Conservation (phyloP, 75 land plant species). For the Cunninghamia lanceolata region DNA sequence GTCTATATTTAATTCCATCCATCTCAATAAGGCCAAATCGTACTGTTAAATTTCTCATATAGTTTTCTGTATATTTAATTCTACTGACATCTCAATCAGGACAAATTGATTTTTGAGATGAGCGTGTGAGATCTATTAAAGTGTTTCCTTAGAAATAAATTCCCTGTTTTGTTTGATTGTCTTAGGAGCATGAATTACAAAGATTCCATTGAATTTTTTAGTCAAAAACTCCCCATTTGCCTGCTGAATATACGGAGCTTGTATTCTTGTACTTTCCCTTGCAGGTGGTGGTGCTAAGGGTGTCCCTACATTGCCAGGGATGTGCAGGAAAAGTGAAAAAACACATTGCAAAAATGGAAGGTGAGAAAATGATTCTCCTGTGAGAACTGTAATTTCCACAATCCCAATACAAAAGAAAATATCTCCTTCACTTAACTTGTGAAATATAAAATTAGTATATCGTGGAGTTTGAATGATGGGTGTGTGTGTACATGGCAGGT, state of each 20-base stretch:
- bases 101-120: too few relatives aligned
- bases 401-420: neutral
- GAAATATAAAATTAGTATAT: too few relatives aligned
- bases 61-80: too few relatives aligned
- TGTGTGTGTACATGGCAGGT: conserved; percentile 24
- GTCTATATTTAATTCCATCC: too few relatives aligned
- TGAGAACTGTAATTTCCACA: neutral
- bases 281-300: conserved; percentile 32
- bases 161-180: neutral
- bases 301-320: conserved; percentile 40
- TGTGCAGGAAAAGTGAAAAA: conserved; percentile 39
- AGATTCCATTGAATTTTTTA: neutral
- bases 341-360: conserved; percentile 36
- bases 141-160: neutral
- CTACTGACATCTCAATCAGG: too few relatives aligned
- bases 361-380: neutral
- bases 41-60: too few relatives aligned
- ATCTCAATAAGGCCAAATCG: too few relatives aligned
- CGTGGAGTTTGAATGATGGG: neutral
- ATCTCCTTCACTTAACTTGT: neutral
- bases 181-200: neutral
- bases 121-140: neutral
- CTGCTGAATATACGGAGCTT: neutral
- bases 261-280: neutral
- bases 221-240: neutral